Percentiles rank a stretch among this genome's conserved stretches.
Conservation (phyloP, 805 yeast genomes). For the Lachancea sp. region DNA sequence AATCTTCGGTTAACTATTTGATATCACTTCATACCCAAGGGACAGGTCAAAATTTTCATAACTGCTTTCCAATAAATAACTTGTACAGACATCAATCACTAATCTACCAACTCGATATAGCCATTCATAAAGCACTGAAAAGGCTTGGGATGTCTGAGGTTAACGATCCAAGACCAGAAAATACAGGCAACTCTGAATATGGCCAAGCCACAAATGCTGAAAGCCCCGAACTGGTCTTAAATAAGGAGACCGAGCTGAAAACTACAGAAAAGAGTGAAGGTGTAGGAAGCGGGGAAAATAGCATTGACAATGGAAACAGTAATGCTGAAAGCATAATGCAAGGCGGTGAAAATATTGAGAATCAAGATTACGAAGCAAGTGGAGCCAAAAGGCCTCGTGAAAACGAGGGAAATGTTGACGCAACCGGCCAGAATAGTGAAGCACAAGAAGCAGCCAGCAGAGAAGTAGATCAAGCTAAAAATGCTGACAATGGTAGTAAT, state of each 20-base stretch:
- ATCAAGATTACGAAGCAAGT: neutral
- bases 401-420: conserved; percentile 15
- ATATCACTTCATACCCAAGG: conserved; percentile 5
- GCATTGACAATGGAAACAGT: neutral
- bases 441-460: neutral
- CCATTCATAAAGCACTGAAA: neutral
- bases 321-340: neutral
- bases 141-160: neutral
- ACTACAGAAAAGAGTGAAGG: neutral
- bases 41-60: conserved; percentile 4
- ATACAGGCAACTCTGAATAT: neutral
- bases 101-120: neutral
- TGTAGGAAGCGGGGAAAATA: neutral
- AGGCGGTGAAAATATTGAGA: conserved; percentile 3
- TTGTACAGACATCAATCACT: no score
- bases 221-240: neutral
- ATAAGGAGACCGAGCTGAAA: neutral
- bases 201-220: neutral
- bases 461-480: neutral
- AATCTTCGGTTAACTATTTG: no score
- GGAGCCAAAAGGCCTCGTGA: conserved; percentile 17
- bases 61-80: no score
- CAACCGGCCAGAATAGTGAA: neutral
- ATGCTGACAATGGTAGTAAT: neutral
- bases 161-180: neutral